Evolutionary conservation across 2,329 filamentous ascomycete genomes (phyloP).

Genomic region (Epichloe glyceriae): DNA sequence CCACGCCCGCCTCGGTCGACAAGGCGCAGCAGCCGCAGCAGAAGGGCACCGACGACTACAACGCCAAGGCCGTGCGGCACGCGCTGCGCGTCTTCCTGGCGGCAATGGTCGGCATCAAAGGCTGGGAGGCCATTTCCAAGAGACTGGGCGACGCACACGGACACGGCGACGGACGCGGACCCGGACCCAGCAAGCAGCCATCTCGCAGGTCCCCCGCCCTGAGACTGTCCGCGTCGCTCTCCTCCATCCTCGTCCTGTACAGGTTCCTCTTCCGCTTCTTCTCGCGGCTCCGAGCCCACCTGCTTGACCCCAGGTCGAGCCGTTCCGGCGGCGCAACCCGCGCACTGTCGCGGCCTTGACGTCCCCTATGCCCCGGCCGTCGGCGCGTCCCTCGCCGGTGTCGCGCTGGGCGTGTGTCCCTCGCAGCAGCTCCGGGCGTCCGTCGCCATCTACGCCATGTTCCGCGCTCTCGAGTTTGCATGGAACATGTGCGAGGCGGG

Average conservation of each 20-base stretch:
- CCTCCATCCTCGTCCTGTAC: slow-evolving; percentile 77
- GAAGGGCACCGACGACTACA: slow-evolving; percentile 49
- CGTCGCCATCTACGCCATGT: slow-evolving; percentile 69
- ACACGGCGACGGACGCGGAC: not conserved
- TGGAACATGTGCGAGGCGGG: slow-evolving; percentile 75
- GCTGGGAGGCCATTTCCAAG: slow-evolving; percentile 40
- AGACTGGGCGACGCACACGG: slow-evolving; percentile 31
- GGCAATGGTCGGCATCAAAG: slow-evolving; percentile 50
- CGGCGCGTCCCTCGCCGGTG: slow-evolving; percentile 77
- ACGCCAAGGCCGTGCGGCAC: slow-evolving; percentile 56
- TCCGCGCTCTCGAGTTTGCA: slow-evolving; percentile 69
- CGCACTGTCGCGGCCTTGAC: slow-evolving; percentile 62
- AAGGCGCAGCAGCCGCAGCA: slow-evolving; percentile 21
- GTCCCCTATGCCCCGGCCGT: slow-evolving; percentile 74
- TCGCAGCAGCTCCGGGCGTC: slow-evolving; percentile 55
- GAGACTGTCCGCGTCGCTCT: slow-evolving; percentile 69
- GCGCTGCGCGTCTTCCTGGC: slow-evolving; percentile 57
- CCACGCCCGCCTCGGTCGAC: slow-evolving; percentile 41
- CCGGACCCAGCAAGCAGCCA: slow-evolving; percentile 27
- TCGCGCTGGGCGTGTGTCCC: slow-evolving; percentile 67
- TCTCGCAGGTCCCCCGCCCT: slow-evolving; percentile 56
- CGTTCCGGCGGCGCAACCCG: slow-evolving; percentile 76
- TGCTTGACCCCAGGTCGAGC: slow-evolving; percentile 67
- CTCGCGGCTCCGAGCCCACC: slow-evolving; percentile 59
- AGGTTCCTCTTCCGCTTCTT: slow-evolving; percentile 86